These are phyloP conservation scores for Blakeslea trispora DNA, from an alignment of 371 early-diverging fungal genomes.

Conservation along the genomic window DNA sequence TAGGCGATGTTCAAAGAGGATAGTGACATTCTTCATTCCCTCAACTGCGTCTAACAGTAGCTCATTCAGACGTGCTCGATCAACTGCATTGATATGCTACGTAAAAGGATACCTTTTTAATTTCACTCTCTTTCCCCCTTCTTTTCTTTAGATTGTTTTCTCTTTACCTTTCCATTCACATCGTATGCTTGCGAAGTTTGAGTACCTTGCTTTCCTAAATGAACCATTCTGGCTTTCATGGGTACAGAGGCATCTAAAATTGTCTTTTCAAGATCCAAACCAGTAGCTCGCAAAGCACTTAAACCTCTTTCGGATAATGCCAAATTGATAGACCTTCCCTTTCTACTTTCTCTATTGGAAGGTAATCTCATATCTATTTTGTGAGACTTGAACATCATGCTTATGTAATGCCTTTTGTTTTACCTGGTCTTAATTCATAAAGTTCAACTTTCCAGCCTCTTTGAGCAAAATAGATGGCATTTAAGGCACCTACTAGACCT, in stretches of 20 bases:
- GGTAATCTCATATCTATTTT: slow-evolving; percentile 67
- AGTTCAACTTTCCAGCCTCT: slow-evolving; percentile 89
- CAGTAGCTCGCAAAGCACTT: slow-evolving; percentile 75
- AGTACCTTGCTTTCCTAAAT: slow-evolving; percentile 64
- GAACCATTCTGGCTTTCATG: slow-evolving; percentile 95
- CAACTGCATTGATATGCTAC: slow-evolving; percentile 95
- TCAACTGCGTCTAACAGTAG: slow-evolving; percentile 75
- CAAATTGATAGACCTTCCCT: slow-evolving; percentile 90
- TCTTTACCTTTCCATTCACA: slow-evolving; percentile 77
- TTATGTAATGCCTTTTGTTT: not conserved
- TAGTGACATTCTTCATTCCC: slow-evolving; percentile 57
- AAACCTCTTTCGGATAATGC: slow-evolving; percentile 92
- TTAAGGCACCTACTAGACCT: slow-evolving; percentile 91
- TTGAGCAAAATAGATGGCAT: slow-evolving; percentile 90
- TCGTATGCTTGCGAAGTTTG: slow-evolving; percentile 87
- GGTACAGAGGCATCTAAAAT: slow-evolving; percentile 80
- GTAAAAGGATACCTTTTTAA: too few relatives aligned
- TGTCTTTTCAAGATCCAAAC: slow-evolving; percentile 62
- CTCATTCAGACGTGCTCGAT: slow-evolving; percentile 82
- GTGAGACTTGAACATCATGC: not conserved
- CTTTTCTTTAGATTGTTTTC: not conserved
- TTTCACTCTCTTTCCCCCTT: not conserved
- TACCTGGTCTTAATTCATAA: slow-evolving; percentile 89
- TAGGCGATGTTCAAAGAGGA: slow-evolving; percentile 72
- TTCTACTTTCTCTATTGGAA: slow-evolving; percentile 55